Evolutionary conservation across 1,284 basidiomycete genomes (phyloP).

Genomic region (Ganoderma lucidum): DNA sequence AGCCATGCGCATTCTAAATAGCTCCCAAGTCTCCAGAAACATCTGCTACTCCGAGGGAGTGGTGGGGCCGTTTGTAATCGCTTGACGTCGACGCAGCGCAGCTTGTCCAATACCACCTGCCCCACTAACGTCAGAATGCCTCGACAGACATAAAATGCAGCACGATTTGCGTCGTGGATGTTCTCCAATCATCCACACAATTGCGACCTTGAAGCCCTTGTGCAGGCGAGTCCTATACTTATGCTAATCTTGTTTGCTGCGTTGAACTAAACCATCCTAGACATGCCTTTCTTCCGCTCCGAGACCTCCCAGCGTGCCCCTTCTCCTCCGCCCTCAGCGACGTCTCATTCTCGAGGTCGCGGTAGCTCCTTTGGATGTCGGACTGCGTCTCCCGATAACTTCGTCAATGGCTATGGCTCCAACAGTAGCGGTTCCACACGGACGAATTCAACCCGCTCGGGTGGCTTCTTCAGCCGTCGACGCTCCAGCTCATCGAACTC

Average conservation of each 20-base stretch:
- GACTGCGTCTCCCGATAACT: conserved; percentile 27
- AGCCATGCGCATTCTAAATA: not conserved
- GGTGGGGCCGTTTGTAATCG: not conserved
- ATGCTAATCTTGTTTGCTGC: not conserved
- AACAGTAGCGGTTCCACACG: conserved; percentile 26
- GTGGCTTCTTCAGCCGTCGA: conserved; percentile 40
- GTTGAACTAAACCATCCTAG: not conserved
- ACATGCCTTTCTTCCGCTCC: conserved; percentile 35
- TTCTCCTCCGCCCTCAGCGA: conserved; percentile 28
- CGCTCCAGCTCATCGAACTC: conserved; percentile 38
- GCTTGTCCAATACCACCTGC: not conserved
- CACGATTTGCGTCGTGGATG: not conserved
- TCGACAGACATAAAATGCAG: conserved; percentile 18
- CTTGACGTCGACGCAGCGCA: not conserved
- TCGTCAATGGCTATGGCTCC: conserved; percentile 5
- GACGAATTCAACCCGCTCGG: conserved; percentile 24
- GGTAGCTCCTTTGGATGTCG: conserved; percentile 35
- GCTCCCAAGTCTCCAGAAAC: not conserved
- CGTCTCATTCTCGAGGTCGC: conserved; percentile 26
- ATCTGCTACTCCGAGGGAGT: not conserved
- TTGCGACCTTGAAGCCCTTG: not conserved
- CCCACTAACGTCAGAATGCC: conserved; percentile 35
- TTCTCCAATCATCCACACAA: not conserved
- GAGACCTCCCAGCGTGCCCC: conserved; percentile 23
- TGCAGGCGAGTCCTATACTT: conserved; percentile 2